Percentiles rank a stretch among this genome's conserved stretches.
These are phyloP conservation scores for Helotiales sp. DNA, from an alignment of 2,329 filamentous ascomycete genomes.

Conservation along the genomic window DNA sequence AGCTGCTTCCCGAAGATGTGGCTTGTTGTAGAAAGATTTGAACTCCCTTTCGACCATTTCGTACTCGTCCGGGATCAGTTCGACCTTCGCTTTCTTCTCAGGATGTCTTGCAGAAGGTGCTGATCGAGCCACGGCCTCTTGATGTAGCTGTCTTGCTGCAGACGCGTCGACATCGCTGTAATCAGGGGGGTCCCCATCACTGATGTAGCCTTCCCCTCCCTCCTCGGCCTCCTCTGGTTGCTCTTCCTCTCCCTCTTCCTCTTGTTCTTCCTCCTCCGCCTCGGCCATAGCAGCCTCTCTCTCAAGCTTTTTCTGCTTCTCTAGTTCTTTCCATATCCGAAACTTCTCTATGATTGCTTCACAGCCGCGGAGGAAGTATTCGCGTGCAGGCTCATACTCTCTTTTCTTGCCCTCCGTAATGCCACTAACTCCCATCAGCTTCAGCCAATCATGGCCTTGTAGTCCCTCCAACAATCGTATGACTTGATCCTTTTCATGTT, in stretches of 20 bases:
- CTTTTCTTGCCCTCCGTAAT: conserved; percentile 82
- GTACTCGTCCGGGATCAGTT: conserved; percentile 33
- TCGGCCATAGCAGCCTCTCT: conserved; percentile 66
- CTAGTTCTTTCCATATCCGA: conserved; percentile 83
- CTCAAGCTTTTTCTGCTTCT: conserved; percentile 80
- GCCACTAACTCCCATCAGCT: conserved; percentile 85
- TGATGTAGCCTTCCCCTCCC: conserved; percentile 44
- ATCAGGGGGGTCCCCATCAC: conserved; percentile 61
- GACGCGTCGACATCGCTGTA: conserved; percentile 73
- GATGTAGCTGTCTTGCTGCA: conserved; percentile 73
- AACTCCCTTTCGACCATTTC: conserved; percentile 62
- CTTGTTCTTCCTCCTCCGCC: conserved; percentile 34
- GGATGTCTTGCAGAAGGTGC: conserved; percentile 30
- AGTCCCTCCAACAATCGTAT: conserved; percentile 77
- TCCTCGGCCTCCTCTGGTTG: conserved; percentile 53
- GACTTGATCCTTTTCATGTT: conserved; percentile 70
- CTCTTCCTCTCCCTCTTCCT: conserved; percentile 68
- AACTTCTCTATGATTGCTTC: conserved; percentile 86
- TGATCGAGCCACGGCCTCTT: conserved; percentile 45
- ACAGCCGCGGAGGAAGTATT: conserved; percentile 84
- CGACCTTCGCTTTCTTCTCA: conserved; percentile 45
- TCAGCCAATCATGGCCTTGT: conserved; percentile 90
- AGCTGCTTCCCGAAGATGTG: conserved; percentile 77
- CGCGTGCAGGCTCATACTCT: conserved; percentile 82
- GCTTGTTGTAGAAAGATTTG: conserved; percentile 79